Percentiles rank a stretch among this genome's conserved stretches.
phyloP scores from a whole-genome alignment of 345 rosid species.

The Erodium maritimum region DNA sequence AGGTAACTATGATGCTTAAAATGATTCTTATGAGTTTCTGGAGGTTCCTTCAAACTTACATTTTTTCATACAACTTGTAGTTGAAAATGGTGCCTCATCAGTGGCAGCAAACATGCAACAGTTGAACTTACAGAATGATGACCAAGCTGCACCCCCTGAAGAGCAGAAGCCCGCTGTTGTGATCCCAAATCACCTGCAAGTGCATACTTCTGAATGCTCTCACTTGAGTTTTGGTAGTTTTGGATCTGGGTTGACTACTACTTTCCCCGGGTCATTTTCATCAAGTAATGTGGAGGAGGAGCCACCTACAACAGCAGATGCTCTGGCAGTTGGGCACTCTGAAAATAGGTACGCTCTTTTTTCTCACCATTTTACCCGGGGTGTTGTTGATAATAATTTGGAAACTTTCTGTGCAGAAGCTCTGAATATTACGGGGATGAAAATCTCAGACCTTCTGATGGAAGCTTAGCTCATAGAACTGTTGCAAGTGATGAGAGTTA shows the following conservation, averaged over 20 bases:
- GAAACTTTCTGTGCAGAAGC: slow-evolving; percentile 31
- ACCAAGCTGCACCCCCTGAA: slow-evolving; percentile 34
- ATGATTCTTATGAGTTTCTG: not conserved
- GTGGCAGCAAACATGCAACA: slow-evolving; percentile 46
- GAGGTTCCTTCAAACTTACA: not conserved
- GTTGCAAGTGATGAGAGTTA: slow-evolving; percentile 36
- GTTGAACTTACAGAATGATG: slow-evolving; percentile 44
- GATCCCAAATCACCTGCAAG: slow-evolving; percentile 87
- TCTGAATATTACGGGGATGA: slow-evolving; percentile 65
- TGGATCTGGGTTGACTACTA: slow-evolving; percentile 46
- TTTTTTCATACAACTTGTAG: slow-evolving; percentile 24
- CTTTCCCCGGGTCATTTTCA: slow-evolving; percentile 36
- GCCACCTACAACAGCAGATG: slow-evolving; percentile 36
- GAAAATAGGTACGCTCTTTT: slow-evolving; percentile 44
- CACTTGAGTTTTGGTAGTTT: slow-evolving; percentile 97
- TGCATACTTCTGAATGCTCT: slow-evolving; percentile 67
- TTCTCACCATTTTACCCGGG: not conserved
- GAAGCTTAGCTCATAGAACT: slow-evolving; percentile 36
- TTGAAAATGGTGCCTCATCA: slow-evolving; percentile 41
- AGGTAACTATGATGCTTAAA: slow-evolving; percentile 28
- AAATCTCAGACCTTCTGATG: slow-evolving; percentile 50
- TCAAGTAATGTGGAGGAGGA: slow-evolving; percentile 50
- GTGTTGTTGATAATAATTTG: no score
- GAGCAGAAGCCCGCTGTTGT: slow-evolving; percentile 70
- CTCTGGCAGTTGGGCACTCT: slow-evolving; percentile 33